Evolutionary conservation across 2,329 filamentous ascomycete genomes (phyloP).

Genomic region (Rhinocladiella similis): DNA sequence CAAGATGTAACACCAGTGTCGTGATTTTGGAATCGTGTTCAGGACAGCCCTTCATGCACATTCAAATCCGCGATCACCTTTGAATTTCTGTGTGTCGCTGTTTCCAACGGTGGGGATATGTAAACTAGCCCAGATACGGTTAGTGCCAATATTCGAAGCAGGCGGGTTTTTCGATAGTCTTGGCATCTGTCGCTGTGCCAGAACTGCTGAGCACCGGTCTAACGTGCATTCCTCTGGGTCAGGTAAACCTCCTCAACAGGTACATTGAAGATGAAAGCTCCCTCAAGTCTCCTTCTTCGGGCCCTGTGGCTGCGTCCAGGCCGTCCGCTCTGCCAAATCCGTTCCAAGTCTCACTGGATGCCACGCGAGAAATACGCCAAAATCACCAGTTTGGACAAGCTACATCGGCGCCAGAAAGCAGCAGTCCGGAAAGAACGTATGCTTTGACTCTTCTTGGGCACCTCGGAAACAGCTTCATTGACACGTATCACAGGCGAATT

Average conservation of each 20-base stretch:
- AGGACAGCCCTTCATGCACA: slow-evolving; percentile 6
- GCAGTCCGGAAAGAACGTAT: slow-evolving; percentile 26
- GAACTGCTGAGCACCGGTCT: neutral
- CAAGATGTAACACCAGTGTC: slow-evolving; percentile 8
- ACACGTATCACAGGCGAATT: slow-evolving; percentile 2
- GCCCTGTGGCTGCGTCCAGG: slow-evolving; percentile 15
- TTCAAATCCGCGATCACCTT: neutral
- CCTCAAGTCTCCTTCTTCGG: slow-evolving; percentile 25
- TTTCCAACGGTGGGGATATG: neutral
- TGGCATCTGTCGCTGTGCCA: neutral
- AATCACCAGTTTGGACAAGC: slow-evolving; percentile 29
- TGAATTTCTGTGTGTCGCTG: neutral
- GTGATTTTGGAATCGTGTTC: neutral
- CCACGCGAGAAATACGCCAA: slow-evolving; percentile 30
- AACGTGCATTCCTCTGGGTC: too few relatives aligned
- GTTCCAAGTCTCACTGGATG: slow-evolving; percentile 27
- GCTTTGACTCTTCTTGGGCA: slow-evolving; percentile 1
- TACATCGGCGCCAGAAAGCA: slow-evolving; percentile 29
- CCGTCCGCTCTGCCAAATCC: slow-evolving; percentile 22
- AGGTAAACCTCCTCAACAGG: too few relatives aligned
- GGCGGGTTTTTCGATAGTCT: neutral
- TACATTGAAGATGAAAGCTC: slow-evolving; percentile 17
- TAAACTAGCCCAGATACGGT: neutral
- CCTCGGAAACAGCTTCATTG: too few relatives aligned
- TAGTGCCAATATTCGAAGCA: neutral